Conservation (phyloP, 805 yeast genomes). For the Yarrowia hollandica region DNA sequence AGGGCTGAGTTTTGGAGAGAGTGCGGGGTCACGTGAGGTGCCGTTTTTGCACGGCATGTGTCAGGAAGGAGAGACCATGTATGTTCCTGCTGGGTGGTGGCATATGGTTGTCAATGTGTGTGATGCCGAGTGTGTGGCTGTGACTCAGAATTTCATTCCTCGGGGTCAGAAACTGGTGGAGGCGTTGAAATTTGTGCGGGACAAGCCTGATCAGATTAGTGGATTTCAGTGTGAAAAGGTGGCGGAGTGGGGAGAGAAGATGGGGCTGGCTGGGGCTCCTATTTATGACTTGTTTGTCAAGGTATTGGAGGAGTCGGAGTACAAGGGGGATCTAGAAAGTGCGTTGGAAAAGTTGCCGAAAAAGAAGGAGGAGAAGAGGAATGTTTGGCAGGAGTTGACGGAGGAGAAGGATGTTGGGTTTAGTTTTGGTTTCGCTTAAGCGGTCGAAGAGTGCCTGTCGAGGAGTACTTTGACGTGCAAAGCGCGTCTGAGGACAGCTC, state of each 20-base stretch:
- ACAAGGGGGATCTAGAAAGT: background rate
- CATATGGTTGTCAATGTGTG: slow-evolving; percentile 79
- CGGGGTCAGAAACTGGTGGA: slow-evolving; percentile 53
- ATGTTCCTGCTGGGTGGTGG: slow-evolving; percentile 98
- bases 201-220: slow-evolving; percentile 68
- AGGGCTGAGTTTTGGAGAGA: background rate
- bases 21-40: too few species aligned
- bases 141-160: slow-evolving; percentile 89
- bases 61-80: slow-evolving; percentile 77
- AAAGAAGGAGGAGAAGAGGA: background rate
- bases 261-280: background rate
- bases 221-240: slow-evolving; percentile 59
- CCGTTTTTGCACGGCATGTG: slow-evolving; percentile 68
- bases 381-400: slow-evolving; percentile 52
- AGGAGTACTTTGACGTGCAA: too few species aligned
- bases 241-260: background rate
- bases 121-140: slow-evolving; percentile 59
- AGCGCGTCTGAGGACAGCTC: too few species aligned
- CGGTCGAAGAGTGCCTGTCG: too few species aligned
- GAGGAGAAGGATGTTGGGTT: slow-evolving; percentile 36
- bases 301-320: background rate
- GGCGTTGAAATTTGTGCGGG: slow-evolving; percentile 66
- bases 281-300: slow-evolving; percentile 15
- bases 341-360: background rate
- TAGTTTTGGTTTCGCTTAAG: slow-evolving; percentile 45